These are phyloP conservation scores for Fonsecaea erecta DNA, from an alignment of 2,329 filamentous ascomycete genomes.

Conservation along the genomic window DNA sequence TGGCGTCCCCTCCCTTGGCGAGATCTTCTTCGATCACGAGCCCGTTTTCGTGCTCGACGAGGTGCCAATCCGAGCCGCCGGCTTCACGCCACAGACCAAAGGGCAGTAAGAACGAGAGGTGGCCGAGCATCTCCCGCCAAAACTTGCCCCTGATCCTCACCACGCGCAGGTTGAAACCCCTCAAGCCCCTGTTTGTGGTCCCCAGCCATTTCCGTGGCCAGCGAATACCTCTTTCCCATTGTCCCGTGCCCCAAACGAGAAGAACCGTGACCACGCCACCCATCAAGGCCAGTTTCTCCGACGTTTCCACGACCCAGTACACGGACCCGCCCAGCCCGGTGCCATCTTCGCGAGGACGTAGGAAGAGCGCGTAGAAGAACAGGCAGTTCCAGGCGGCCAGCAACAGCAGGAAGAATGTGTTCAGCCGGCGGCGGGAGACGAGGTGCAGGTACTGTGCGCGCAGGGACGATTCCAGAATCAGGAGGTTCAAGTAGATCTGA, in stretches of 20 bases:
- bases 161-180: constrained; percentile 94
- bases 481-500: constrained; percentile 96
- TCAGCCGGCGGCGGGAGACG: constrained; percentile 83
- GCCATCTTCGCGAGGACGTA: constrained; percentile 95
- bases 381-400: constrained; percentile 79
- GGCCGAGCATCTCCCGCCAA: constrained; percentile 77
- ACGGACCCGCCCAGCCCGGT: constrained; percentile 81
- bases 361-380: constrained; percentile 88
- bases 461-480: constrained; percentile 93
- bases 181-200: constrained; percentile 84
- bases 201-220: constrained; percentile 93
- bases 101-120: constrained; percentile 76
- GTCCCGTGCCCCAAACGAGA: constrained; percentile 90
- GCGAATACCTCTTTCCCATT: constrained; percentile 92
- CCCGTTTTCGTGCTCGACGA: constrained; percentile 65
- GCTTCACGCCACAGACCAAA: constrained; percentile 63
- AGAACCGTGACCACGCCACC: constrained; percentile 85
- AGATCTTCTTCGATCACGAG: constrained; percentile 82
- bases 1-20: constrained; percentile 84
- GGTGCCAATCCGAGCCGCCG: constrained; percentile 69
- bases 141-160: constrained; percentile 83
- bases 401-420: constrained; percentile 86
- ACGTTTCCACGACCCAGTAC: constrained; percentile 93
- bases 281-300: constrained; percentile 88
- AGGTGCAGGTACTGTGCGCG: constrained; percentile 91